Conservation (phyloP, 805 yeast genomes). For the Suhomyces xylopsoci region DNA sequence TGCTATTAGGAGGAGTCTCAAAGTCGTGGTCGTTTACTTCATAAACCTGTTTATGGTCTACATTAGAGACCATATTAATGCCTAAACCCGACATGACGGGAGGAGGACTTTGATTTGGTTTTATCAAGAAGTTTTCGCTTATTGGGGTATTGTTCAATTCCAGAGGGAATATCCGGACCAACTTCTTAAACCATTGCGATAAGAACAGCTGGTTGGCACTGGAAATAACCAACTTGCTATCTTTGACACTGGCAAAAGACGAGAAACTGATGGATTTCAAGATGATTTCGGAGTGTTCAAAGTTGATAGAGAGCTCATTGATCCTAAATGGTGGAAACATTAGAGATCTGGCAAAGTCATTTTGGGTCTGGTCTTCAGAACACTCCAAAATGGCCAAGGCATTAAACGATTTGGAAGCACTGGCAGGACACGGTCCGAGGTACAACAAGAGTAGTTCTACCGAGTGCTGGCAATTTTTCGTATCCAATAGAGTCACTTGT, state of each 20-base stretch:
- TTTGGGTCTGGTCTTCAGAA: constrained; percentile 5
- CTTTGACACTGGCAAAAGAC: constrained; percentile 10
- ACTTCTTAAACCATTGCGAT: constrained; percentile 29
- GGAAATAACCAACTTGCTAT: constrained; percentile 18
- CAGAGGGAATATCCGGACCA: constrained; percentile 33
- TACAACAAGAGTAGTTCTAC: constrained; percentile 37
- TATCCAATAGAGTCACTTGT: constrained; percentile 15
- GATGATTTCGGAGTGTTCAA: constrained; percentile 7
- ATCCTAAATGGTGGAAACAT: constrained; percentile 42
- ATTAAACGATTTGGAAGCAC: constrained; percentile 18
- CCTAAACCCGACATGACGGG: constrained; percentile 31
- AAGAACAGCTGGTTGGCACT: constrained; percentile 15
- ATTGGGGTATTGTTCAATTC: constrained; percentile 22
- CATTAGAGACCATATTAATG: constrained; percentile 22
- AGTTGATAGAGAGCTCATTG: constrained; percentile 30
- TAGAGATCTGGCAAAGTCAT: constrained; percentile 21
- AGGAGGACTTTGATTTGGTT: constrained; percentile 11
- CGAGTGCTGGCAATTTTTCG: constrained; percentile 2
- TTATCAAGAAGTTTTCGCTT: constrained; percentile 18
- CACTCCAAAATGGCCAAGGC: constrained; percentile 35
- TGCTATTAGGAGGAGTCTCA: constrained; percentile 7
- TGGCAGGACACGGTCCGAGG: constrained; percentile 11
- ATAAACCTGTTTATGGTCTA: constrained; percentile 6
- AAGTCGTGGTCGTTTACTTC: constrained; percentile 3
- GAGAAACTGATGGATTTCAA: constrained; percentile 17